These are phyloP conservation scores for Kernera saxatilis DNA, from an alignment of 345 rosid species.

Conservation along the genomic window DNA sequence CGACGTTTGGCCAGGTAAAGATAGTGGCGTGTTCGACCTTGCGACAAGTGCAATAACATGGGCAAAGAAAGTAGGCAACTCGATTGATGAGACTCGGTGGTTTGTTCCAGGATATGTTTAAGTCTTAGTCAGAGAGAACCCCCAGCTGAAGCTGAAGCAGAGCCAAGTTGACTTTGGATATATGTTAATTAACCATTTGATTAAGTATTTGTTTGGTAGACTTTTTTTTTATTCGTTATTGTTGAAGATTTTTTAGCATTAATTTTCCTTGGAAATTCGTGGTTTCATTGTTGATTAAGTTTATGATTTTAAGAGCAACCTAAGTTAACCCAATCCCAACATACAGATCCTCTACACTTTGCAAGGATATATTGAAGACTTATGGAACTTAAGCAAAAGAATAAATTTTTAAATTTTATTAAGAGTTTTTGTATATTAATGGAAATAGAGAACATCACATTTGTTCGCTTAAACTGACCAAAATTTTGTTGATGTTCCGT, in stretches of 20 bases:
- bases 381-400: too few species aligned
- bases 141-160: neutral
- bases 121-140: neutral
- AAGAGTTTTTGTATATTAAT: too few species aligned
- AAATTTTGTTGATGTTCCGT: too few species aligned
- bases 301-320: too few species aligned
- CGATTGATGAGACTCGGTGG: neutral
- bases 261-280: neutral
- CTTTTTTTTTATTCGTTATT: too few species aligned
- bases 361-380: too few species aligned
- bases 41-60: constrained; percentile 2
- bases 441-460: too few species aligned
- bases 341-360: too few species aligned
- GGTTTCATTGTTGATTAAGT: neutral
- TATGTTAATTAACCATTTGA: neutral
- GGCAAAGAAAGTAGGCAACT: neutral
- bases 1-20: neutral
- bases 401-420: too few species aligned
- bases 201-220: neutral
- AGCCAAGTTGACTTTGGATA: neutral
- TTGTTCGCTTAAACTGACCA: too few species aligned
- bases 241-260: neutral
- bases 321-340: too few species aligned
- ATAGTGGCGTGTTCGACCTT: neutral
- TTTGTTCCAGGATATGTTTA: neutral